Base-by-base conservation (phyloP, 768 basidiomycete species). In the Mycena haematopus region DNA sequence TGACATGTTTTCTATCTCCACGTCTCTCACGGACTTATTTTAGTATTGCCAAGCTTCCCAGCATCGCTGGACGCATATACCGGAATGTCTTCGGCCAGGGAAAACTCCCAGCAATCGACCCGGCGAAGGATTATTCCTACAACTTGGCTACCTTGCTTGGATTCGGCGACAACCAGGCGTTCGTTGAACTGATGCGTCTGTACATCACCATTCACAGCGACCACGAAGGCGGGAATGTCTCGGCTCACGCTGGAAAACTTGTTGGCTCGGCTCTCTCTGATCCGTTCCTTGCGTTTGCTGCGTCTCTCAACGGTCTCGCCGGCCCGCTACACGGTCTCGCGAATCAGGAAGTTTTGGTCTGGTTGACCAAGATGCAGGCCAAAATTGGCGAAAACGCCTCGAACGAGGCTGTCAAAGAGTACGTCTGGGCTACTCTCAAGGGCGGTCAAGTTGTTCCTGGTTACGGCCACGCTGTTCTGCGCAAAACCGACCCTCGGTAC, bases 141-240 rank as follows among this genome's bases (percentile, higher is more conserved):
- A 99, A 99, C 76, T 84, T 98, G 66, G 84, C 95, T 49, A 88
- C 86, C 68, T 86, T 97, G 54, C 91, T 98, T 57, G 96, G 96
- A 63, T 97, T 93, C 73, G 93, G 91, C 57, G 91, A 93, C 60
- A 91, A 95, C 69, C 79, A 83, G 50, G 88, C 84, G 25, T 97
- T 99, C 67, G 93, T 97, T 60, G 96, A 99, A 79, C 86, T 98
- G 58, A 86, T 99, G 77, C 86, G 96, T 65, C 86, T 99, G 52
- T 99, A 98, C 82, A 87, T 98, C 78, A 96, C 95, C 69, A 96
- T 99, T 72, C 96, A 99, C 85, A 95, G 91, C 74, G 96, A 99
- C 74, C 96, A 99, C 79, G 96, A 99, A 78, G 96, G 96, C 75
- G 96, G 96, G 47, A 99, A 99, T 69, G 96, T 99, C 65, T 98